Evolutionary conservation across 2,329 filamentous ascomycete species (phyloP).

Genomic region (Pochonia chlamydosporia): DNA sequence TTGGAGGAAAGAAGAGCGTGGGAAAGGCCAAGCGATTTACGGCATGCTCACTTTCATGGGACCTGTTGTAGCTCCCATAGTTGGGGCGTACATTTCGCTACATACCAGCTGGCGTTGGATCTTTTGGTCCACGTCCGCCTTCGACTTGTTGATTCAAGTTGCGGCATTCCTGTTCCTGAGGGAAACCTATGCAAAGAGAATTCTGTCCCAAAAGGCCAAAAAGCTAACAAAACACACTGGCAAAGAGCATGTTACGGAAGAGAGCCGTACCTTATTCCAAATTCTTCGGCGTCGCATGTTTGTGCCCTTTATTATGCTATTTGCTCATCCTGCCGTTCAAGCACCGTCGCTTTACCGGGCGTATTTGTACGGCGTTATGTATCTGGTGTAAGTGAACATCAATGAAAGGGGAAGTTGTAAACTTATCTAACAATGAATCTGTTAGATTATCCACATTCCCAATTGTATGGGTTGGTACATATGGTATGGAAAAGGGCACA

Average conservation of each 20-base stretch:
- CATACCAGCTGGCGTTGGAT: slow-evolving; percentile 37
- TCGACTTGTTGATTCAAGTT: slow-evolving; percentile 26
- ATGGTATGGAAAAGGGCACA: slow-evolving; percentile 36
- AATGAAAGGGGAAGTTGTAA: slow-evolving; percentile 9
- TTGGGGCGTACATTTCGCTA: slow-evolving; percentile 33
- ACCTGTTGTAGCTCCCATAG: slow-evolving; percentile 26
- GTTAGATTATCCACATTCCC: slow-evolving; percentile 16
- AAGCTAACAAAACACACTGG: slow-evolving; percentile 22
- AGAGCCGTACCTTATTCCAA: too few relatives aligned
- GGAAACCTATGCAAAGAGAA: slow-evolving; percentile 32
- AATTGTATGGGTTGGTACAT: slow-evolving; percentile 39
- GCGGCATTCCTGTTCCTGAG: slow-evolving; percentile 30
- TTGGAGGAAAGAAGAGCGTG: slow-evolving; percentile 35
- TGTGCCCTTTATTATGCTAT: slow-evolving; percentile 42
- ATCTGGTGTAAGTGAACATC: slow-evolving; percentile 32
- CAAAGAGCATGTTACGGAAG: too few relatives aligned
- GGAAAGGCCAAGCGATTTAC: slow-evolving; percentile 25
- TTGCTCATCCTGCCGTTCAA: slow-evolving; percentile 45
- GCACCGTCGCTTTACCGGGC: slow-evolving; percentile 42
- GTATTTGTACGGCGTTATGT: slow-evolving; percentile 48
- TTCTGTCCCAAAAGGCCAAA: slow-evolving; percentile 21
- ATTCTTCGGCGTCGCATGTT: slow-evolving; percentile 30
- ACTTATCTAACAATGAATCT: slow-evolving; percentile 32
- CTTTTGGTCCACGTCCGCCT: slow-evolving; percentile 36
- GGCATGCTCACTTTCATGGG: slow-evolving; percentile 10